Conservation (phyloP, 345 rosid genomes). For the Clausena lansium region DNA sequence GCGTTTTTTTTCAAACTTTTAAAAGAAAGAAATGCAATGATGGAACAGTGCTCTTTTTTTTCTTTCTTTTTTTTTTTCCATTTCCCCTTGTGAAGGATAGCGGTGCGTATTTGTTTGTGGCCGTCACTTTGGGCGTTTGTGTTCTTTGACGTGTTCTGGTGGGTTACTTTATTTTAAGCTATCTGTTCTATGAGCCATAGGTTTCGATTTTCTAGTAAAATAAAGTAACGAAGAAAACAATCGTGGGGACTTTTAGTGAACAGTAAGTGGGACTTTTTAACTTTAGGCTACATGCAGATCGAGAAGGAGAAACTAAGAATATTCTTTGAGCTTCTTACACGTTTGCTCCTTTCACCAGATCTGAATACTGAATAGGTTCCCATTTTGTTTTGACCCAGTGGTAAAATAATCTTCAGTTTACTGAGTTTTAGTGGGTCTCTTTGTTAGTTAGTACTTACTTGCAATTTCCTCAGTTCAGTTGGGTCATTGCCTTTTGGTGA, state of each 20-base stretch:
- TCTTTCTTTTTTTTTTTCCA: too few relatives aligned
- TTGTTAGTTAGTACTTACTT: not conserved
- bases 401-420: not conserved
- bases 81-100: conserved; percentile 12
- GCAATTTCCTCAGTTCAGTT: not conserved
- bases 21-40: conserved; percentile 4
- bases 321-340: conserved; percentile 22
- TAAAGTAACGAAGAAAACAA: conserved; percentile 14
- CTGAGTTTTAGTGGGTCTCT: not conserved
- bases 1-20: not conserved
- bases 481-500: conserved; percentile 13
- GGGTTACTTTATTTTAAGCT: conserved; percentile 14
- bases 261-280: conserved; percentile 18
- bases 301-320: not conserved
- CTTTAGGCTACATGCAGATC: conserved; percentile 6
- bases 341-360: conserved; percentile 31
- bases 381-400: conserved; percentile 1
- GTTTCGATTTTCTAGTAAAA: conserved; percentile 17
- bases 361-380: not conserved
- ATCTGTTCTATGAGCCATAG: not conserved
- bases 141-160: conserved; percentile 3
- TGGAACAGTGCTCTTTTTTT: conserved; percentile 14
- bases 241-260: conserved; percentile 37
- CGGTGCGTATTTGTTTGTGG: conserved; percentile 16
- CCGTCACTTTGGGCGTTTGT: conserved; percentile 7